Evolutionary conservation across 768 basidiomycete genomes (phyloP).

Genomic region (Leccinum variicolor): DNA sequence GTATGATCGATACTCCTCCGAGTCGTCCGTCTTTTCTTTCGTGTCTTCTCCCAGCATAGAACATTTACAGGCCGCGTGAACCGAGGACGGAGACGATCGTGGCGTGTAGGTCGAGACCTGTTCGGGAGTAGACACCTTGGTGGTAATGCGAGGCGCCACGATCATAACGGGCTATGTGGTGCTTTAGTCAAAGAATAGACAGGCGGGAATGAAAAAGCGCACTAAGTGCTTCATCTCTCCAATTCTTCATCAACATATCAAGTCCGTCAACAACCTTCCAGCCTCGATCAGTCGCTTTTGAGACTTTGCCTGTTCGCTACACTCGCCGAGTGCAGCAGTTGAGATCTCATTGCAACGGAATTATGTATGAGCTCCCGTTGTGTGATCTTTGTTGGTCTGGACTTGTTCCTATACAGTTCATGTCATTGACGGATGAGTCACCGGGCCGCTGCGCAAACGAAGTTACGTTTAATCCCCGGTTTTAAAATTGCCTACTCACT

Average conservation of each 20-base stretch:
- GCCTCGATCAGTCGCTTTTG: constrained; percentile 82
- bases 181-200: neutral
- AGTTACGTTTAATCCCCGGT: too few relatives aligned
- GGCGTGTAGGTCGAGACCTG: constrained; percentile 77
- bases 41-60: too few relatives aligned
- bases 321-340: constrained; percentile 70
- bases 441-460: too few relatives aligned
- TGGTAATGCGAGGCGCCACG: constrained; percentile 96
- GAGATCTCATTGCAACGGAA: constrained; percentile 99
- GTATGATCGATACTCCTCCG: too few relatives aligned
- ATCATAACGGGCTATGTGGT: constrained; percentile 78
- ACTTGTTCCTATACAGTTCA: constrained; percentile 79
- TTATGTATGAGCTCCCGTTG: constrained; percentile 95
- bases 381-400: constrained; percentile 93
- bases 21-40: too few relatives aligned
- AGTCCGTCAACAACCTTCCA: constrained; percentile 84
- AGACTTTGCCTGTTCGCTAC: constrained; percentile 78
- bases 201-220: constrained; percentile 23
- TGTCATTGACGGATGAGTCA: too few relatives aligned
- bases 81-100: constrained; percentile 76
- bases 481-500: too few relatives aligned
- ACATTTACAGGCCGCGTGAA: too few relatives aligned
- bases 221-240: constrained; percentile 78
- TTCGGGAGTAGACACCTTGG: constrained; percentile 87
- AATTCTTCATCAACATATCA: constrained; percentile 77